A percentile compares a stretch with the other conserved stretches of the same genome.
phyloP scores from a whole-genome alignment of 2,329 filamentous ascomycete species.

The Claviceps quebecensis region DNA sequence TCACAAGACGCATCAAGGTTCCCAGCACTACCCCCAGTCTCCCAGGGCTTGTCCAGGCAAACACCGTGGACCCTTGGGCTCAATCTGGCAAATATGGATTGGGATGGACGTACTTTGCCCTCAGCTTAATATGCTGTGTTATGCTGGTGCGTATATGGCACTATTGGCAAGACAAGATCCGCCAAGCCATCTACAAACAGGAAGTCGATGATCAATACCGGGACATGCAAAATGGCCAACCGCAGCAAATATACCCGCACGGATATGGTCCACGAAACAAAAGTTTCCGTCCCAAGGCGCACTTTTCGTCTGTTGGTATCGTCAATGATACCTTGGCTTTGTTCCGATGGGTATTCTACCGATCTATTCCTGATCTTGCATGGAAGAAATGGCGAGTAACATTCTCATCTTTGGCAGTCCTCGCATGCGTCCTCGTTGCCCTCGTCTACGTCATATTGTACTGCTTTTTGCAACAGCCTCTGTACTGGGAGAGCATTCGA shows the following conservation, averaged over 20 bases:
- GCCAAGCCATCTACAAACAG: conserved; percentile 78
- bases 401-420: conserved; percentile 66
- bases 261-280: conserved; percentile 41
- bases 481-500: conserved; percentile 78
- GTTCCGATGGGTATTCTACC: conserved; percentile 79
- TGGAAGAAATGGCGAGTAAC: conserved; percentile 56
- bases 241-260: conserved; percentile 62
- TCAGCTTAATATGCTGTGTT: conserved; percentile 55
- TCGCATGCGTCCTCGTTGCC: conserved; percentile 52
- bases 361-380: conserved; percentile 62
- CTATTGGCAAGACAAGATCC: conserved; percentile 85
- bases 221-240: conserved; percentile 33
- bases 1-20: conserved; percentile 44
- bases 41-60: conserved; percentile 45
- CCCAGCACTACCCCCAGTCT: conserved; percentile 46
- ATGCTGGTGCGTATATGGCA: conserved; percentile 66
- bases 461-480: conserved; percentile 72
- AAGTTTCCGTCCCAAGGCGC: conserved; percentile 50
- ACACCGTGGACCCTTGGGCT: conserved; percentile 63
- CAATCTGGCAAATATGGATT: conserved; percentile 74
- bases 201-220: conserved; percentile 55
- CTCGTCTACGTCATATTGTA: conserved; percentile 65
- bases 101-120: conserved; percentile 78
- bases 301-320: conserved; percentile 58
- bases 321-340: conserved; percentile 72